Percentiles rank a stretch among this genome's conserved stretches.
Conservation (phyloP, 2,329 filamentous ascomycete species). For the Phialophora verrucosa region DNA sequence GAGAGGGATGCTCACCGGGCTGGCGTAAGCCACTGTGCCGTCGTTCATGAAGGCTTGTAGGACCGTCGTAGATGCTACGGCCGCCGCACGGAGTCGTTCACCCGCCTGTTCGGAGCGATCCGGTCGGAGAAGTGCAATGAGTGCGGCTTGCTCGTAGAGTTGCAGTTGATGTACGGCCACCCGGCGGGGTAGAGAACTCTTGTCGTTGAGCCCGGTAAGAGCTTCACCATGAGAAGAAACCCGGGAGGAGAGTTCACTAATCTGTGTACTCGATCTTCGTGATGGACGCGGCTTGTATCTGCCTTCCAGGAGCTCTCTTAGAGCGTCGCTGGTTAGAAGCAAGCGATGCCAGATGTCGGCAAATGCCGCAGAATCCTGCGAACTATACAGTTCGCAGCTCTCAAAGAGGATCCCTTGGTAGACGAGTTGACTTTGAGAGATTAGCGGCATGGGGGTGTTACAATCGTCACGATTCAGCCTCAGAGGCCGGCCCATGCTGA, state of each 20-base stretch:
- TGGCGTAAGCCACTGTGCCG: background rate
- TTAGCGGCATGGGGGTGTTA: background rate
- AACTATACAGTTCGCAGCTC: background rate
- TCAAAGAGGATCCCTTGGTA: background rate
- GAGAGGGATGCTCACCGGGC: background rate
- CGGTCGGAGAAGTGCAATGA: background rate
- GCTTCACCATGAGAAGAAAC: background rate
- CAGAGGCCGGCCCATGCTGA: constrained; percentile 2
- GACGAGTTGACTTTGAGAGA: background rate
- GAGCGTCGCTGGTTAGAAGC: background rate
- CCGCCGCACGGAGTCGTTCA: background rate
- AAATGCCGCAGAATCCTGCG: background rate
- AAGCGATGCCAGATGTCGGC: background rate
- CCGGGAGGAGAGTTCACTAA: background rate
- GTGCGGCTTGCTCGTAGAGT: background rate
- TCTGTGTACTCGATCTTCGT: background rate
- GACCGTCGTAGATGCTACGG: background rate
- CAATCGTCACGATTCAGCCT: background rate
- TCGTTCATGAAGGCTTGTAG: background rate
- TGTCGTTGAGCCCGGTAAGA: background rate
- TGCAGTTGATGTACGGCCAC: background rate
- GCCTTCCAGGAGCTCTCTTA: background rate
- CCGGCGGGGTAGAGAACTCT: background rate
- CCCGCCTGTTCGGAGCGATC: background rate
- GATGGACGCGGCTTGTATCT: too few species aligned